Percentiles rank a stretch among this genome's conserved stretches.
phyloP scores from a whole-genome alignment of 495 filamentous ascomycete species.

The Xylaria acuta region DNA sequence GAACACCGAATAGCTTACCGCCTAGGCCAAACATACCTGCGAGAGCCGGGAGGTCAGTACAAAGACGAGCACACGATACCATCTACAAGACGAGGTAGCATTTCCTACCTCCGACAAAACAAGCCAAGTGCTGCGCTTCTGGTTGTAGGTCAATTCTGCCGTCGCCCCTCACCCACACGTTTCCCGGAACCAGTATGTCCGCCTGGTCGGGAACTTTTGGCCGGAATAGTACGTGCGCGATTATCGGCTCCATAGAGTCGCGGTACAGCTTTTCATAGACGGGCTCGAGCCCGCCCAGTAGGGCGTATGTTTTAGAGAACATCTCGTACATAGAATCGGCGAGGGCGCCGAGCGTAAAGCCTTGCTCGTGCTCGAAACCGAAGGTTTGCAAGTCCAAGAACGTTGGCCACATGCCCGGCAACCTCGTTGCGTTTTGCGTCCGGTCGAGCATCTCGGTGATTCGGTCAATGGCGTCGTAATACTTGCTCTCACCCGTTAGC shows the following conservation, averaged over 20 bases:
- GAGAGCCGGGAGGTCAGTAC: not conserved
- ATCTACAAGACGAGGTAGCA: not conserved
- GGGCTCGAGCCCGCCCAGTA: slow-evolving; percentile 48
- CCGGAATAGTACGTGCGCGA: slow-evolving; percentile 73
- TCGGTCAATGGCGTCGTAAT: slow-evolving; percentile 82
- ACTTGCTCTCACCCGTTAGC: slow-evolving; percentile 78
- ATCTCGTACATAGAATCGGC: slow-evolving; percentile 94
- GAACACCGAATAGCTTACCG: slow-evolving; percentile 72
- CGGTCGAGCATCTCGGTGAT: slow-evolving; percentile 74
- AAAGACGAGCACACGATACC: not conserved
- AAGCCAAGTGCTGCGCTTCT: slow-evolving; percentile 60
- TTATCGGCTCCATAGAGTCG: slow-evolving; percentile 66
- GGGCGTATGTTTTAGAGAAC: slow-evolving; percentile 68
- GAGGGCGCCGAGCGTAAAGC: slow-evolving; percentile 76
- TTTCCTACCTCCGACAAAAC: slow-evolving; percentile 73
- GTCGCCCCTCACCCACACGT: slow-evolving; percentile 34
- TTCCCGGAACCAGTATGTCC: slow-evolving; percentile 72
- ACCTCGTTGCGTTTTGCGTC: slow-evolving; percentile 65
- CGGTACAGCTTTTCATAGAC: slow-evolving; percentile 52
- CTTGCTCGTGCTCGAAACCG: slow-evolving; percentile 37
- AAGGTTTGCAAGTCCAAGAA: slow-evolving; percentile 39
- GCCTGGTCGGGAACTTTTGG: slow-evolving; percentile 63
- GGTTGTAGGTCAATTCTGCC: slow-evolving; percentile 37
- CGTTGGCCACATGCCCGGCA: slow-evolving; percentile 67
- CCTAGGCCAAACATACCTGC: slow-evolving; percentile 86